Evolutionary conservation across 2,329 filamentous ascomycete species (phyloP).

Genomic region (Chalara sp.): DNA sequence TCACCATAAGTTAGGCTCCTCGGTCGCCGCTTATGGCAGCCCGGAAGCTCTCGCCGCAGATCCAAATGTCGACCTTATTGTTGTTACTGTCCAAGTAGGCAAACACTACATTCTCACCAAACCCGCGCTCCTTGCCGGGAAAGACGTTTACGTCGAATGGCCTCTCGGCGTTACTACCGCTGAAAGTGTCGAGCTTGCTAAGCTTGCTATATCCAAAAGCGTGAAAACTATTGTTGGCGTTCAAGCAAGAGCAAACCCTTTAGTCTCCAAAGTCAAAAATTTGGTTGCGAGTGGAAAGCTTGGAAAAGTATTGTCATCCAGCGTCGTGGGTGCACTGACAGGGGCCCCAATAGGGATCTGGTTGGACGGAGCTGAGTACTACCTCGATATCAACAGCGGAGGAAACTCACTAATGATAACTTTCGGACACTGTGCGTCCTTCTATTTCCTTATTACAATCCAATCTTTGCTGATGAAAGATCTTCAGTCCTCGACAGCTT

Average conservation of each 20-base stretch:
- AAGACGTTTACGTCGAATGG: constrained; percentile 43
- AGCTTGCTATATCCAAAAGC: constrained; percentile 32
- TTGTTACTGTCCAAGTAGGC: constrained; percentile 37
- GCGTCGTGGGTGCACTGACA: background rate
- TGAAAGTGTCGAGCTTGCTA: constrained; percentile 35
- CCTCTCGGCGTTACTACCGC: constrained; percentile 34
- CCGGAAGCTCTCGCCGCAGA: constrained; percentile 33
- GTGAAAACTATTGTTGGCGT: constrained; percentile 39
- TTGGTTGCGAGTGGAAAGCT: constrained; percentile 35
- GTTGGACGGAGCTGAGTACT: background rate
- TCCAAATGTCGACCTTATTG: constrained; percentile 39
- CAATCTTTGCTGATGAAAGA: background rate
- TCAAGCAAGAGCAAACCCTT: constrained; percentile 33
- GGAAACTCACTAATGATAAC: background rate
- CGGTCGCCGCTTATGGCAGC: constrained; percentile 28
- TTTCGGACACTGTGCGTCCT: background rate
- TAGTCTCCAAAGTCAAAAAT: constrained; percentile 33
- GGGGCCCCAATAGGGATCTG: background rate
- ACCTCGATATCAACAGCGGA: background rate
- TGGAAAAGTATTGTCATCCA: constrained; percentile 29
- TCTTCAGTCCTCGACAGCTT: background rate
- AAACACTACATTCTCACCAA: constrained; percentile 34
- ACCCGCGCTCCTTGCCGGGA: constrained; percentile 36
- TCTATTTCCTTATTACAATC: background rate
- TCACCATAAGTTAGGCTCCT: constrained; percentile 29